Percentiles rank a stretch among this genome's conserved stretches.
Evolutionary conservation across 2,329 filamentous ascomycete genomes (phyloP).

Genomic region (Clarireedia homoeocarpa): DNA sequence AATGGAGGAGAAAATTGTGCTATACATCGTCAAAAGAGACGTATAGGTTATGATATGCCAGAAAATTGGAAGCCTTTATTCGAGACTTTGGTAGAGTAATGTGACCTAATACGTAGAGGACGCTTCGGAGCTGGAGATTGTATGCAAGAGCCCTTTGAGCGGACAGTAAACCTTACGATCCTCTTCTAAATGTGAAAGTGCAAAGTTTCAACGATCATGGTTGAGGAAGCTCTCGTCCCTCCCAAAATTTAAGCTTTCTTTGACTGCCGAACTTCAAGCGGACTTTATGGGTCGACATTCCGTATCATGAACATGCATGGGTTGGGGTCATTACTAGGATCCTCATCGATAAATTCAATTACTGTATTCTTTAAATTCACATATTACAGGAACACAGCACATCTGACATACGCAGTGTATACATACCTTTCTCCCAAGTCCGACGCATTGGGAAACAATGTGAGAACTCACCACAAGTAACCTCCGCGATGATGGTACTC

Average conservation of each 20-base stretch:
- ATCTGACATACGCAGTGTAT: background rate
- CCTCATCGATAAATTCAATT: constrained; percentile 1
- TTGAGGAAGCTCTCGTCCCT: too few species aligned
- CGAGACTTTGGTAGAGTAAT: background rate
- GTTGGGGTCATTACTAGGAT: background rate
- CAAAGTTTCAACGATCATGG: too few species aligned
- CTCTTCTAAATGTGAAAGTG: too few species aligned
- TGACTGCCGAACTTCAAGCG: too few species aligned
- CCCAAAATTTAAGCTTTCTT: too few species aligned
- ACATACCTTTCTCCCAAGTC: background rate
- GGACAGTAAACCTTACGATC: too few species aligned
- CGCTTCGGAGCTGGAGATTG: too few species aligned
- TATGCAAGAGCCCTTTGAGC: too few species aligned
- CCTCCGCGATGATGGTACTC: constrained; percentile 40
- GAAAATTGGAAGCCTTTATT: background rate
- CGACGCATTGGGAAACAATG: constrained; percentile 4
- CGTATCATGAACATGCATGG: background rate
- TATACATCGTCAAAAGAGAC: background rate
- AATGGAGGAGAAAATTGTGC: background rate
- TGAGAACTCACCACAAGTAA: constrained; percentile 4
- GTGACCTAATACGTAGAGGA: background rate
- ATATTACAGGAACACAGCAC: background rate
- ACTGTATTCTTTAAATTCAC: background rate
- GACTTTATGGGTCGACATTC: background rate
- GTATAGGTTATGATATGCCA: constrained; percentile 1